A percentile compares a stretch with the other conserved stretches of the same genome.
phyloP scores from a whole-genome alignment of 768 basidiomycete species.

The Lentinula detonsa region DNA sequence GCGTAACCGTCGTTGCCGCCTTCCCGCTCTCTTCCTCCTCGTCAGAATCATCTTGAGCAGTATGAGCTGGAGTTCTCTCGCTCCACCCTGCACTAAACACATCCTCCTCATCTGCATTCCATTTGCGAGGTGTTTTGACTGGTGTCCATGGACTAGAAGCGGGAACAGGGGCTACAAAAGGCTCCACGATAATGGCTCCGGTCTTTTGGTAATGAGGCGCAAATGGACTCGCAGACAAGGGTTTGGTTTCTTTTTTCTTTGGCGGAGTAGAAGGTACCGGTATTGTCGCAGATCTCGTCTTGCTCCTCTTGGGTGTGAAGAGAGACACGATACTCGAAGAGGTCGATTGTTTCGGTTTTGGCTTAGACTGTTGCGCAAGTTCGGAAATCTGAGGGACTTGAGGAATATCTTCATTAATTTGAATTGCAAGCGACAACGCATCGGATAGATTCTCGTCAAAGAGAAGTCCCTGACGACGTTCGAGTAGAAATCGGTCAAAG shows the following conservation, averaged over 20 bases:
- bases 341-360: constrained; percentile 48
- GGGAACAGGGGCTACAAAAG: constrained; percentile 58
- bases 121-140: constrained; percentile 35
- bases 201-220: constrained; percentile 82
- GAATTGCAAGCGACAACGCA: constrained; percentile 70
- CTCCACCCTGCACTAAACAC: constrained; percentile 57
- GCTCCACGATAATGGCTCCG: constrained; percentile 60
- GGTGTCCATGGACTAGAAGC: constrained; percentile 62
- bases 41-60: constrained; percentile 13
- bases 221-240: constrained; percentile 68
- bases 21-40: constrained; percentile 24
- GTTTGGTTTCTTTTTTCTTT: constrained; percentile 31
- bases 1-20: constrained; percentile 46
- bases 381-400: constrained; percentile 20
- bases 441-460: constrained; percentile 92
- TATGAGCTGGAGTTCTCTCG: constrained; percentile 22
- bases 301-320: constrained; percentile 71
- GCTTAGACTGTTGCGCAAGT: constrained; percentile 29
- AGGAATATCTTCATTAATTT: constrained; percentile 46
- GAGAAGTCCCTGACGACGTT: constrained; percentile 82
- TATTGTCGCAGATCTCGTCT: constrained; percentile 23
- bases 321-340: constrained; percentile 68
- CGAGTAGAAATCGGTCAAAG: constrained; percentile 80
- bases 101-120: constrained; percentile 63
- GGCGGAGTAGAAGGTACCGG: constrained; percentile 41